Evolutionary conservation across 2,329 filamentous ascomycete species (phyloP), one percentile per base, ranked within the genome.

Genomic region (Colletotrichum gloeosporioides): DNA sequence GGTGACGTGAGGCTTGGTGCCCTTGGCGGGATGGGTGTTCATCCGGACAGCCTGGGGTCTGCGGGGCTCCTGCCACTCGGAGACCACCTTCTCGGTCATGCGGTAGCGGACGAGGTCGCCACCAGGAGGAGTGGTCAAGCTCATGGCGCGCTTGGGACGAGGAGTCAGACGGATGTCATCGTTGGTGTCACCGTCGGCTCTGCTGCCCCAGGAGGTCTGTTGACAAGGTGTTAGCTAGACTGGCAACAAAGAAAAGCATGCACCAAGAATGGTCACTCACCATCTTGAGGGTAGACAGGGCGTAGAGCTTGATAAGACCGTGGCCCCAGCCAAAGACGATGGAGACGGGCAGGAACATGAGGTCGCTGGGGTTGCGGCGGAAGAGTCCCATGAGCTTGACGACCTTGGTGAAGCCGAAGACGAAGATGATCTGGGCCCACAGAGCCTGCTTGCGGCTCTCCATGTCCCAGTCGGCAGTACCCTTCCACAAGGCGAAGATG

Each of bases 131-230:
- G 86, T 85, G 55, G 86, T 87, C 79, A 90, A 82, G 66, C 85
- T 84, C 70, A 84, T 79, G 6, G 85, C 83, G 34, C 83, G 86
- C 79, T 82, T 82, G 18, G 89, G 88, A 49, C 86, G 85, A 36
- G 84, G 87, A 53, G 86, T 91, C 88, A 95, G 92, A 82, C 94
- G 93, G 80, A 92, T 89, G 78, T 90, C 90, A 85, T 98, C 94
- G 85, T 98, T 94, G 79, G 94, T 91, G 85, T 98, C 96, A 82
- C 95, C 96, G 81, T 97, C 96, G 81, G 95, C 95, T 85, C 96
- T 94, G 86, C 95, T 98, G 82, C 96, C 96, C 96, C 96, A 98
- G 69, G 96, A 96, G 61, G 96, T 98, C 96, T 98, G 83, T 75
- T 63, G 32, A 57, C 67, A 72, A 25, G 39, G 69, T 49, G 63